Conservation (phyloP, 2,329 filamentous ascomycete species). For the Ambrosiella beaveri region DNA sequence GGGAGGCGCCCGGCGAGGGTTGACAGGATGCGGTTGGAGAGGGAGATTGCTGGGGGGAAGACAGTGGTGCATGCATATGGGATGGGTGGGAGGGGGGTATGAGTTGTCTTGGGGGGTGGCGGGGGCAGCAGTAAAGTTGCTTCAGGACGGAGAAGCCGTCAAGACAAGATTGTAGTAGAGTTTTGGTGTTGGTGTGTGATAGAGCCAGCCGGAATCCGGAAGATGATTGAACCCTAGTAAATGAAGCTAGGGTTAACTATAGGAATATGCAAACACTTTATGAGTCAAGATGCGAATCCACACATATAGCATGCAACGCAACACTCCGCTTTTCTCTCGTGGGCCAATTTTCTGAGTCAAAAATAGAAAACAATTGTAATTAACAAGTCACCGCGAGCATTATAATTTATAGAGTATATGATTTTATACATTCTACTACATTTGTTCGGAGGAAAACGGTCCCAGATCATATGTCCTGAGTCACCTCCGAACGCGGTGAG, state of each 20-base stretch:
- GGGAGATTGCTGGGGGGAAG: constrained; percentile 23
- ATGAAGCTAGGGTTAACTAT: neutral
- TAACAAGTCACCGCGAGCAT: too few species aligned
- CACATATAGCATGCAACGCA: too few species aligned
- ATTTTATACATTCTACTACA: neutral
- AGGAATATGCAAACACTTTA: constrained; percentile 2
- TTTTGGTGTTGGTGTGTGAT: too few species aligned
- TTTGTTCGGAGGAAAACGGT: neutral
- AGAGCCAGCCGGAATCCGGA: neutral
- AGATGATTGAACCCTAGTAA: neutral
- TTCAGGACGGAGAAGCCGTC: constrained; percentile 14
- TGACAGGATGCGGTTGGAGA: constrained; percentile 35
- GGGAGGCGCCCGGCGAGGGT: constrained; percentile 28
- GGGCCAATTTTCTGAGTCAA: too few species aligned
- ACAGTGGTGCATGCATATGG: constrained; percentile 38
- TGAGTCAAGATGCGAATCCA: neutral
- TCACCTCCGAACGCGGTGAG: neutral
- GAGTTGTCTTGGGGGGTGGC: constrained; percentile 45
- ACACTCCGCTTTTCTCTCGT: too few species aligned
- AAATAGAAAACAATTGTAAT: too few species aligned
- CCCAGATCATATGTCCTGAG: neutral
- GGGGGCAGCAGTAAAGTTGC: constrained; percentile 27
- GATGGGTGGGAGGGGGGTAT: constrained; percentile 40
- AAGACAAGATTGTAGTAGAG: neutral
- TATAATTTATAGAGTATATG: too few species aligned